phyloP scores from a whole-genome alignment of 305 asterid genomes.

The Rubia peregrina region DNA sequence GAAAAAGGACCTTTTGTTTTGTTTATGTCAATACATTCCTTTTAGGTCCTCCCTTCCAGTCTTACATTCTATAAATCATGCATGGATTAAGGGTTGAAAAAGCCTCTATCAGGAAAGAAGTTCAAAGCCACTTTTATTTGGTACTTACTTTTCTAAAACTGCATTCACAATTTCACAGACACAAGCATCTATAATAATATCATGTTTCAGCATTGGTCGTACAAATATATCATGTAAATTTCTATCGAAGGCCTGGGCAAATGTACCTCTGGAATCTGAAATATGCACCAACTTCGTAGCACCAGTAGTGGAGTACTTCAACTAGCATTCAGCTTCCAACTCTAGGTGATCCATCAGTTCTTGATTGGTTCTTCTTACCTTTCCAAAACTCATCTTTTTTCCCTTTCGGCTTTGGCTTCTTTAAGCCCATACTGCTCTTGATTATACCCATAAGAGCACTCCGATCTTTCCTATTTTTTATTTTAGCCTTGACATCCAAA shows the following conservation, averaged over 20 bases:
- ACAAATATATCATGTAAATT: slow-evolving; percentile 2
- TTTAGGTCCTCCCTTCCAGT: no score
- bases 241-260: not conserved
- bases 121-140: not conserved
- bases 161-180: not conserved
- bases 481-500: slow-evolving; percentile 66
- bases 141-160: not conserved
- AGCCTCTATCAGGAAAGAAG: not conserved
- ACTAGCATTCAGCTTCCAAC: slow-evolving; percentile 19
- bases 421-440: slow-evolving; percentile 56
- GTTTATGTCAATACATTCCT: no score
- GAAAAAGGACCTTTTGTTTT: slow-evolving; percentile 36
- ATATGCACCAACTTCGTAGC: not conserved
- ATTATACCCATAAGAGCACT: slow-evolving; percentile 86
- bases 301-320: not conserved
- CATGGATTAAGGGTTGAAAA: not conserved
- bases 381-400: slow-evolving; percentile 95
- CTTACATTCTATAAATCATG: not conserved
- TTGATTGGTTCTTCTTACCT: slow-evolving; percentile 36
- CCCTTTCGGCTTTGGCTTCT: slow-evolving; percentile 60
- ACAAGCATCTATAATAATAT: not conserved
- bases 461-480: slow-evolving; percentile 73
- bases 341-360: slow-evolving; percentile 25
- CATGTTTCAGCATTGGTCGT: not conserved
- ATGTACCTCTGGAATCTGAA: slow-evolving; percentile 2